Base-by-base conservation (phyloP, 2,329 filamentous ascomycete genomes). In the Cercospora sojina region DNA sequence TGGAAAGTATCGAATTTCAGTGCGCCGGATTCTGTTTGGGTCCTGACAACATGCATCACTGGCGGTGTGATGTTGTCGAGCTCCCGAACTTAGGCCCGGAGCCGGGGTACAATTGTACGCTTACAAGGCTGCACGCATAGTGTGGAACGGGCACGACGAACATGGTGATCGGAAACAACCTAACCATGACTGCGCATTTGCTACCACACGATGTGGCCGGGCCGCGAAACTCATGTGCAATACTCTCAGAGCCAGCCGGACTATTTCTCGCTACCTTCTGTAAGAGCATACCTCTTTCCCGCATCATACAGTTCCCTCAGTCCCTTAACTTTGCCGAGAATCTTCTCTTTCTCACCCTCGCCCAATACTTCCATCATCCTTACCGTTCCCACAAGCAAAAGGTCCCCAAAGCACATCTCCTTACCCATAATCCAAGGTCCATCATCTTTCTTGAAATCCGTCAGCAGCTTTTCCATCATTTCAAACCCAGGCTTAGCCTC, bases 371-470 rank as follows among this genome's bases (percentile, higher is more conserved):
- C 61, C 41, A 71, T 51, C 32, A 62, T 63, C 31, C 71, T 65
- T 7, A 68, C 38, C 38, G 64, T 20, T 16, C 65, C 69, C 27
- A 62, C 65, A 5, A 72, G 38, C 20, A 72, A 43, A 25, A 71
- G 60, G 59, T 73, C 71, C 8, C 58, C 71, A 57, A 69, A 73
- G n/a, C 57, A 62, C 16, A 65, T 56, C 61, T 67, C n/a, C 38
- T 64, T 69, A 0, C 70, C 70, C 58, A 70, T 31, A 18, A 73
- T 65, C 27, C 67, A 72, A 0, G 69, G 70, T 9, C 71, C 71
- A 18, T 68, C 67, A 51, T 72, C 68, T 59, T 58, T 61, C 66
- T 71, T 71, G 43, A 67, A 41, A 56, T 66, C 47, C 12, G 32
- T 61, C 41, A 73, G 9, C 10, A 69, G 9, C n/a, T 49, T 64